Base-by-base conservation (phyloP, 345 rosid species). In the Salix brachista region DNA sequence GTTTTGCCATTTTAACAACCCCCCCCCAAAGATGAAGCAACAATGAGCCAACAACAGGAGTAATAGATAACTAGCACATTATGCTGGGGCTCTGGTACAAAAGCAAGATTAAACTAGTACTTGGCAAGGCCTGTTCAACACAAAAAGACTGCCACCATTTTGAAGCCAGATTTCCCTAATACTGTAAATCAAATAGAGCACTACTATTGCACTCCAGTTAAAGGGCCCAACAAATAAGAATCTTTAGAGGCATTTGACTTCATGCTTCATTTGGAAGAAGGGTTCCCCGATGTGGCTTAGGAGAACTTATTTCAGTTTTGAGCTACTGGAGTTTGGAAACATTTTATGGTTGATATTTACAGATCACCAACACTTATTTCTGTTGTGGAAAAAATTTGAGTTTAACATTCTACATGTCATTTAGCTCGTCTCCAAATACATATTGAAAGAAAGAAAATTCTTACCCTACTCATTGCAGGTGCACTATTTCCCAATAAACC, bases 401-500 rank as follows among this genome's bases (percentile, higher is more conserved):
- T 50, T 50, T 50, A 50, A 17, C 56, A 50, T 50, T 50, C 56
- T 50, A 5, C 56, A 50, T 50, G 56, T 50, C n/a, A 4, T 50
- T 50, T 17, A 50, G n/a, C 21, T 4, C n/a, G 8, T 17, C 56
- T 50, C 56, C 56, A 16, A 50, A 50, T 50, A 50, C 56, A 50
- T 50, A 50, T 50, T 50, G 56, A 50, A 50, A 50, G n/a, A 17
- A 4, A 50, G 21, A 50, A 61, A 61, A 0, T 60, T 25, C 86
- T 77, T 82, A 96, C 98, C 96, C 99, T 88, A 83, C 80, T 88
- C 97, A 96, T 87, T 82, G 99, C 98, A 34, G 99, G 98, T 54
- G 93, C 97, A 80, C 88, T 93, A 74, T 84, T 93, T 60, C 90
- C 94, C 84, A 88, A 78, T 81, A 93, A 87, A 82, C 90, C 98